Conservation (phyloP, 2,329 filamentous ascomycete species). For the Davidsoniella neocaledoniae region DNA sequence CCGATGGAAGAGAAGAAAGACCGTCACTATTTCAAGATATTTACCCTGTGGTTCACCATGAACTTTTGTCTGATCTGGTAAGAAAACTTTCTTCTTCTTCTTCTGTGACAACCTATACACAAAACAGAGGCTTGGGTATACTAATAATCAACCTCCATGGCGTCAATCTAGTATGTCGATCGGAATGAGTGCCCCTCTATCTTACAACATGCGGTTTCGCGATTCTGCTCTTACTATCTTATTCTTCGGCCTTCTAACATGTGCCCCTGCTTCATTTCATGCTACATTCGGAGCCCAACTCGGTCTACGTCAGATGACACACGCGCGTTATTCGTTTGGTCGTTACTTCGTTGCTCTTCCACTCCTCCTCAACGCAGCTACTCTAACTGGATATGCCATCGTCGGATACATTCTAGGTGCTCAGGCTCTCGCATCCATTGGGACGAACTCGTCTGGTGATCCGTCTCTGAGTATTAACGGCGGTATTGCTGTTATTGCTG, state of each 20-base stretch:
- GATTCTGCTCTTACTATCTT: conserved; percentile 28
- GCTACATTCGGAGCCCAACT: conserved; percentile 27
- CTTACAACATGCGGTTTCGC: conserved; percentile 25
- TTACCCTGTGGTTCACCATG: conserved; percentile 20
- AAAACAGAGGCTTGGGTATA: not conserved
- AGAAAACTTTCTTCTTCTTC: conserved; percentile 10
- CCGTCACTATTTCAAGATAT: conserved; percentile 19
- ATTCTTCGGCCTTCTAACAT: conserved; percentile 28
- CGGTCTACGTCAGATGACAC: conserved; percentile 31
- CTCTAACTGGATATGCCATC: conserved; percentile 30
- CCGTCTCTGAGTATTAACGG: conserved; percentile 24
- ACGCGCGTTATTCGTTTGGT: conserved; percentile 23
- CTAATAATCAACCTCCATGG: not conserved
- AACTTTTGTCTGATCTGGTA: conserved; percentile 20
- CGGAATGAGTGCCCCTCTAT: conserved; percentile 29
- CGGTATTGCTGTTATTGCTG: conserved; percentile 31
- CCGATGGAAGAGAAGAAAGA: conserved; percentile 18
- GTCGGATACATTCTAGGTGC: conserved; percentile 32
- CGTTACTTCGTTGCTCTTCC: conserved; percentile 15
- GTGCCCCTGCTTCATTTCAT: conserved; percentile 24
- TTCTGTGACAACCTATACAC: not conserved
- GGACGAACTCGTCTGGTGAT: conserved; percentile 15
- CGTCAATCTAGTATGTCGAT: conserved; percentile 20
- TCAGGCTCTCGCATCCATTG: conserved; percentile 23
- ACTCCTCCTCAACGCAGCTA: conserved; percentile 28